phyloP scores from a whole-genome alignment of 2,329 filamentous ascomycete genomes.

The Aspergillus uvarum region DNA sequence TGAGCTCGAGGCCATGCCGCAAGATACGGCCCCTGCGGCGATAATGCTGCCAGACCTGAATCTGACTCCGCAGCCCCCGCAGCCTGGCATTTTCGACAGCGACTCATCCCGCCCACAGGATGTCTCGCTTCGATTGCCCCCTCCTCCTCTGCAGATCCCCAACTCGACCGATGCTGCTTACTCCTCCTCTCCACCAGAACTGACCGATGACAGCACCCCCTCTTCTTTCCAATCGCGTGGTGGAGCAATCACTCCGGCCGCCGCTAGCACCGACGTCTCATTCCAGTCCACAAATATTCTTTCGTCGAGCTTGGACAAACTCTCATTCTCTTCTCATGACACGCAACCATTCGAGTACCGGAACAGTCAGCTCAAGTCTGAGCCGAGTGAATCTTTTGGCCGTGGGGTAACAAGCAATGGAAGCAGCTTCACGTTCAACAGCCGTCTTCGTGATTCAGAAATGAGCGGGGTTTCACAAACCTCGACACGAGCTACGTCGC shows the following conservation, averaged over 20 bases:
- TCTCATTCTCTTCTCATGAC: slow-evolving; percentile 26
- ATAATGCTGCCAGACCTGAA: slow-evolving; percentile 17
- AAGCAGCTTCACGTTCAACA: slow-evolving; percentile 75
- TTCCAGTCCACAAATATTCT: slow-evolving; percentile 28
- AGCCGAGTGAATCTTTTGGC: slow-evolving; percentile 47
- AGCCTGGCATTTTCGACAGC: slow-evolving; percentile 16
- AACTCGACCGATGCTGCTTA: slow-evolving; percentile 25
- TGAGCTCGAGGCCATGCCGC: slow-evolving; percentile 63
- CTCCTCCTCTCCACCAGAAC: slow-evolving; percentile 35
- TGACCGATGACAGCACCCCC: slow-evolving; percentile 40
- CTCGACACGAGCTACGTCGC: slow-evolving; percentile 85
- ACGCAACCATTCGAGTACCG: slow-evolving; percentile 7
- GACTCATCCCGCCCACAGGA: slow-evolving; percentile 27
- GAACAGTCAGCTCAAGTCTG: slow-evolving; percentile 35
- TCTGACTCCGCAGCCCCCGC: slow-evolving; percentile 23
- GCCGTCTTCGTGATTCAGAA: slow-evolving; percentile 72
- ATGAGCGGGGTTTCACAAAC: slow-evolving; percentile 75
- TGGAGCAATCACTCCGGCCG: slow-evolving; percentile 30
- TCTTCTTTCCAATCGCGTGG: slow-evolving; percentile 48
- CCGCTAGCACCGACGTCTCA: slow-evolving; percentile 28
- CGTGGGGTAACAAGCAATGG: slow-evolving; percentile 74
- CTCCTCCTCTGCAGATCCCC: slow-evolving; percentile 49
- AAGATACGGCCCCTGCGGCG: slow-evolving; percentile 40
- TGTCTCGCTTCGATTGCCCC: slow-evolving; percentile 42
- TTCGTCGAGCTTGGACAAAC: slow-evolving; percentile 28